Evolutionary conservation across 768 basidiomycete species (phyloP).

Genomic region (Saitozyma podzolica): DNA sequence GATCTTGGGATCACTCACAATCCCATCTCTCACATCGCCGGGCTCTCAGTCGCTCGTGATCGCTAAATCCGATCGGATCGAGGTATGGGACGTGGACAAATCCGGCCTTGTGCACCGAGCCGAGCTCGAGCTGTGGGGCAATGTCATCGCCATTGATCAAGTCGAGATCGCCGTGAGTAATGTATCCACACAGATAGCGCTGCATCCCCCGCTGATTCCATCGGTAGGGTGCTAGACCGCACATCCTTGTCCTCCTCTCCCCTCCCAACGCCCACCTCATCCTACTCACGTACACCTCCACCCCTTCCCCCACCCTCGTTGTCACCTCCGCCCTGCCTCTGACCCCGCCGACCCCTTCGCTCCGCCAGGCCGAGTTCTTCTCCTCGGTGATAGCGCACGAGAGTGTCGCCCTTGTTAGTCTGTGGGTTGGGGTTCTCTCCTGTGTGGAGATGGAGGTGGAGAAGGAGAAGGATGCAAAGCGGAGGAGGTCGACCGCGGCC

Average conservation of each 20-base stretch:
- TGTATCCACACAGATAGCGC: not conserved
- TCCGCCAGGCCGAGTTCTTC: conserved; percentile 48
- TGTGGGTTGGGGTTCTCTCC: conserved; percentile 49
- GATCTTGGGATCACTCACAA: conserved; percentile 32
- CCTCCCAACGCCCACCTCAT: conserved; percentile 48
- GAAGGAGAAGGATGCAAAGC: conserved; percentile 39
- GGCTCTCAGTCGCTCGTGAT: conserved; percentile 35
- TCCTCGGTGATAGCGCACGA: conserved; percentile 35
- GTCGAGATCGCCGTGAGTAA: conserved; percentile 35
- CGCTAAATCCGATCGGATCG: conserved; percentile 46
- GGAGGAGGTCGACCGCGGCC: conserved; percentile 18
- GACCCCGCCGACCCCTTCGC: conserved; percentile 35
- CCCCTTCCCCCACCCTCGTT: conserved; percentile 15
- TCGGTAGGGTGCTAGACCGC: conserved; percentile 31
- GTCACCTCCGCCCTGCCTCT: conserved; percentile 34
- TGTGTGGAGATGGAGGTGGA: conserved; percentile 44
- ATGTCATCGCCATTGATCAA: conserved; percentile 39
- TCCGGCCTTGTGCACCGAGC: conserved; percentile 30
- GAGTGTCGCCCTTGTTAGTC: conserved; percentile 41
- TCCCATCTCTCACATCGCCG: conserved; percentile 24
- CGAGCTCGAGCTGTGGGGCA: conserved; percentile 48
- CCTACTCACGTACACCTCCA: conserved; percentile 27
- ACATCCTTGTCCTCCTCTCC: conserved; percentile 42
- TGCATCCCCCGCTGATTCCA: conserved; percentile 7
- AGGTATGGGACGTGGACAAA: conserved; percentile 38